A percentile compares a stretch with the other conserved stretches of the same genome.
Conservation (phyloP, 2,329 filamentous ascomycete species). For the Neofusicoccum ribis region DNA sequence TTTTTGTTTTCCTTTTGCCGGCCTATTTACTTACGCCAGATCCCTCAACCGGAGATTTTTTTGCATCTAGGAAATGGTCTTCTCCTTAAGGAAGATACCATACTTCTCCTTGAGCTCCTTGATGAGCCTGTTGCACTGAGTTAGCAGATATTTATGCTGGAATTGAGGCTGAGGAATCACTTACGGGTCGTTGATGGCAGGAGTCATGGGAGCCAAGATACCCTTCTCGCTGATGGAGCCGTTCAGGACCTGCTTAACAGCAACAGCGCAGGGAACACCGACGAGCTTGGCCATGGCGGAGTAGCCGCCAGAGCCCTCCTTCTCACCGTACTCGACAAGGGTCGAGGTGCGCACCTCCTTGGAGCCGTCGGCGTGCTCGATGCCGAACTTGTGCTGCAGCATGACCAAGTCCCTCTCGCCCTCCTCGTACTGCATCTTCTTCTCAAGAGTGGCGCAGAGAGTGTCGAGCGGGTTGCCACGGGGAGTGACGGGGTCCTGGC, state of each 20-base stretch:
- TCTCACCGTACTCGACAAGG: conserved; percentile 78
- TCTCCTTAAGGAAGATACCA: conserved; percentile 71
- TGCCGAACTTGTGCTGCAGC: conserved; percentile 80
- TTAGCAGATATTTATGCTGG: background rate
- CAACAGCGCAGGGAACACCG: conserved; percentile 72
- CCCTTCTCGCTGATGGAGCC: conserved; percentile 72
- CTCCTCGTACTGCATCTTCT: conserved; percentile 86
- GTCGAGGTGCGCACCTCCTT: conserved; percentile 79
- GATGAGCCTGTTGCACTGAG: conserved; percentile 51
- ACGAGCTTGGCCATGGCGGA: conserved; percentile 82
- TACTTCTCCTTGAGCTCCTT: conserved; percentile 77
- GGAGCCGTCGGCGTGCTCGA: conserved; percentile 77
- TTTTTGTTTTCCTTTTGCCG: background rate
- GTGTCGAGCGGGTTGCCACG: conserved; percentile 82
- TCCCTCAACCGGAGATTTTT: background rate
- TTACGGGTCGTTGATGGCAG: conserved; percentile 65
- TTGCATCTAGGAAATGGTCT: conserved; percentile 46
- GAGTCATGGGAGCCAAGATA: conserved; percentile 74
- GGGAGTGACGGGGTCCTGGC: conserved; percentile 67
- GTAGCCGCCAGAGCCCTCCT: conserved; percentile 71
- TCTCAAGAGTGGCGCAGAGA: conserved; percentile 83
- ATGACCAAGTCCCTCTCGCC: conserved; percentile 82
- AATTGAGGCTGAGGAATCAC: background rate
- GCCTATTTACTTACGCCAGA: background rate
- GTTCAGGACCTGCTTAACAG: conserved; percentile 74